A percentile compares a stretch with the other conserved stretches of the same genome.
These are phyloP conservation scores for Trichosanthes truncata DNA, from an alignment of 306 rosid species.

Conservation along the genomic window DNA sequence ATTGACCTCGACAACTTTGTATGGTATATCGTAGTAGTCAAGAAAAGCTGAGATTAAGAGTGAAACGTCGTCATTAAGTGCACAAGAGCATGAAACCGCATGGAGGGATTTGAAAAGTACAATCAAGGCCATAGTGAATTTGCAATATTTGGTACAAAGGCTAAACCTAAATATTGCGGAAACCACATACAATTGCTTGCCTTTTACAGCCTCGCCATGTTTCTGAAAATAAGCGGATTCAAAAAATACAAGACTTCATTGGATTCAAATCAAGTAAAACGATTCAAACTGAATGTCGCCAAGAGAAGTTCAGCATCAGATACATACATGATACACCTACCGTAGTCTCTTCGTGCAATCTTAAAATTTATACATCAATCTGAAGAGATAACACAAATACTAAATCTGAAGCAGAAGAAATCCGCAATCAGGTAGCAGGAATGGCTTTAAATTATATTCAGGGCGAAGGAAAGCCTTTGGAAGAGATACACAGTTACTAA, in stretches of 20 bases:
- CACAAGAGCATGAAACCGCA: not conserved
- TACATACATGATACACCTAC: not conserved
- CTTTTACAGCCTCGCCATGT: not conserved
- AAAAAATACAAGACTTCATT: not conserved
- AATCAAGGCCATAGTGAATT: not conserved
- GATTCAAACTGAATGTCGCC: not conserved
- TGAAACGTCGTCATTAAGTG: constrained; percentile 9
- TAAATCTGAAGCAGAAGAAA: not conserved
- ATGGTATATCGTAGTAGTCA: constrained; percentile 85
- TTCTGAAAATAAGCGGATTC: not conserved
- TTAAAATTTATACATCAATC: no score
- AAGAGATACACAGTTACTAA: not conserved
- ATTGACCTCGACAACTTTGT: constrained; percentile 89
- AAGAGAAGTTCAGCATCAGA: not conserved
- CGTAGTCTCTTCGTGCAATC: not conserved
- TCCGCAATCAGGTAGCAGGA: not conserved
- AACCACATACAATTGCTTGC: not conserved
- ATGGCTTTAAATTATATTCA: not conserved
- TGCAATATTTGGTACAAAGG: not conserved
- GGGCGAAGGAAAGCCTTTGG: not conserved
- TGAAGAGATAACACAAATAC: no score
- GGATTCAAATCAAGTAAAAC: not conserved
- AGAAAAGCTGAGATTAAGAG: constrained; percentile 56
- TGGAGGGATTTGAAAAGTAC: not conserved
- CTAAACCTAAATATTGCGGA: not conserved